Evolutionary conservation across 2,329 filamentous ascomycete species (phyloP).

Genomic region (Pleurostoma richardsiae): DNA sequence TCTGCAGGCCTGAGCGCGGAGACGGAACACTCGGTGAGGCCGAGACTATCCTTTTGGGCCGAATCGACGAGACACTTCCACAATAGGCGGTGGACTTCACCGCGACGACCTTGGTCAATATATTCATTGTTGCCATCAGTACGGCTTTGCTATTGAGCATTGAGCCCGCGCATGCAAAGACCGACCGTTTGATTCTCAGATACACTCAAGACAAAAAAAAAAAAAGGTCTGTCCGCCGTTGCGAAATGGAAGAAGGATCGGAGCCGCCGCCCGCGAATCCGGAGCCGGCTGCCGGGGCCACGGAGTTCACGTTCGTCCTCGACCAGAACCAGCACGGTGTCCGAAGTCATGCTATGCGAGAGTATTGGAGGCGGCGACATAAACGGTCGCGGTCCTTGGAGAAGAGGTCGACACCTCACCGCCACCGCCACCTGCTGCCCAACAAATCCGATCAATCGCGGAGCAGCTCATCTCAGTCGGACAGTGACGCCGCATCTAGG

Average conservation of each 20-base stretch:
- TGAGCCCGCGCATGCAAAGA: too few species aligned
- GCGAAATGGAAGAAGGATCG: not conserved
- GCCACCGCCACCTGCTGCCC: slow-evolving; percentile 2
- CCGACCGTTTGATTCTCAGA: too few species aligned
- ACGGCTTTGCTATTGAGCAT: too few species aligned
- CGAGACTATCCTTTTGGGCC: too few species aligned
- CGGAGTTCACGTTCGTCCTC: slow-evolving; percentile 4
- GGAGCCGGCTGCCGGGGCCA: not conserved
- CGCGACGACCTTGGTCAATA: too few species aligned
- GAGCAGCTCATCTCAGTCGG: not conserved
- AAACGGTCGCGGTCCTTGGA: not conserved
- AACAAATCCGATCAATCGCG: not conserved
- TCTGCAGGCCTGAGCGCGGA: too few species aligned
- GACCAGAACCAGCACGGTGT: slow-evolving; percentile 4
- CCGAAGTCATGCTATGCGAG: slow-evolving; percentile 29
- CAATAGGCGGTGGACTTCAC: too few species aligned
- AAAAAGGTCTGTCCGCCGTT: not conserved
- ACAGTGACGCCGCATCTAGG: not conserved
- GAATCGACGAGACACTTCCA: too few species aligned
- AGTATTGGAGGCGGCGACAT: slow-evolving; percentile 26
- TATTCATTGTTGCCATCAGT: too few species aligned
- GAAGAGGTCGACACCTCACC: slow-evolving; percentile 5
- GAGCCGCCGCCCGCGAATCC: not conserved
- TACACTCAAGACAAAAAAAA: too few species aligned
- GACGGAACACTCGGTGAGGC: too few species aligned